Evolutionary conservation across 495 filamentous ascomycete species (phyloP).

Genomic region (Podospora tetraspora): DNA sequence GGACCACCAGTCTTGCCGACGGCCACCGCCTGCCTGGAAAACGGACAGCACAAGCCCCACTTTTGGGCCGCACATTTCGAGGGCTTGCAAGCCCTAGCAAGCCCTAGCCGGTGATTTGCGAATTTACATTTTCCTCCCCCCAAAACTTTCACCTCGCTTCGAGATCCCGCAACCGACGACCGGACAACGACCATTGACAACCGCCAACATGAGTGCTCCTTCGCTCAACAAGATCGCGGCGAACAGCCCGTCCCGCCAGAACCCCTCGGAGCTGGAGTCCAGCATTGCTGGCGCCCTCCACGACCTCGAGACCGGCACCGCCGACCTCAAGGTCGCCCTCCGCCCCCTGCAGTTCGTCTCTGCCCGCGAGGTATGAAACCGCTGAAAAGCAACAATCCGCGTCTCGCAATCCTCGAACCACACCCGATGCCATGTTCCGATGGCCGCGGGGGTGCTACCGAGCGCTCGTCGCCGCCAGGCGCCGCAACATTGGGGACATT

Average conservation of each 20-base stretch:
- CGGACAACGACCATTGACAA: conserved; percentile 26
- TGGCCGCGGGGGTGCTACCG: conserved; percentile 9
- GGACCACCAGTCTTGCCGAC: conserved; percentile 20
- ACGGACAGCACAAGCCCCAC: background rate
- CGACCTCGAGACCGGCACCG: conserved; percentile 96
- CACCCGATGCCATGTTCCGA: conserved; percentile 37
- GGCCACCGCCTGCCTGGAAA: background rate
- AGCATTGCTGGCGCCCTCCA: conserved; percentile 91
- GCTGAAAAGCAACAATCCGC: conserved; percentile 20
- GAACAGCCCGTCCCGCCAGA: conserved; percentile 89
- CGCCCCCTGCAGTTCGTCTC: conserved; percentile 95
- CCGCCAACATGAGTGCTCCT: conserved; percentile 49
- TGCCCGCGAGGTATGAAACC: conserved; percentile 89
- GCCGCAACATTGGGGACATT: conserved; percentile 29
- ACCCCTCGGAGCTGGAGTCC: conserved; percentile 91
- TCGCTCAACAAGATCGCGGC: conserved; percentile 94
- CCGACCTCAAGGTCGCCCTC: conserved; percentile 88
- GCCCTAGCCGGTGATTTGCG: conserved; percentile 22
- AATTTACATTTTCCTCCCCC: conserved; percentile 15
- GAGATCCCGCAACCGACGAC: conserved; percentile 11
- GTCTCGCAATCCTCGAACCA: conserved; percentile 19
- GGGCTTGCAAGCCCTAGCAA: conserved; percentile 34
- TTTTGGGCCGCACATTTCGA: conserved; percentile 6
- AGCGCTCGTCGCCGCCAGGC: conserved; percentile 21
- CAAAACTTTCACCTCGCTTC: conserved; percentile 7